A percentile compares a stretch with the other conserved stretches of the same genome.
Evolutionary conservation across 768 basidiomycete genomes (phyloP).

Genomic region (Dacryopinax primogenitus): DNA sequence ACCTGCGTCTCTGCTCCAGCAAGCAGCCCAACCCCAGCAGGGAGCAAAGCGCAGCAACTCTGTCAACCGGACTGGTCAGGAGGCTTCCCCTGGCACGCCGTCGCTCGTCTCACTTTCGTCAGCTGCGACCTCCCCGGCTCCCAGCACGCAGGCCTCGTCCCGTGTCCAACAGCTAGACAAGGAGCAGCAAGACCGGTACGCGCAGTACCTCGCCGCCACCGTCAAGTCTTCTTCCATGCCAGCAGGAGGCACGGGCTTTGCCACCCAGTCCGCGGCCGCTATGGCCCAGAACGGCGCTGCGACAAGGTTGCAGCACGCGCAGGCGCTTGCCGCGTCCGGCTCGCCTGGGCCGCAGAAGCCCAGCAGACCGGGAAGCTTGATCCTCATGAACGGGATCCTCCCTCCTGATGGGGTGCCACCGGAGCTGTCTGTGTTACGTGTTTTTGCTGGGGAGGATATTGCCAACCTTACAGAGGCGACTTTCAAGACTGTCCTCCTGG

Average conservation of each 20-base stretch:
- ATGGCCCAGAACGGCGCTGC: slow-evolving; percentile 39
- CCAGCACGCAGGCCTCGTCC: slow-evolving; percentile 18
- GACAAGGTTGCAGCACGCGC: slow-evolving; percentile 21
- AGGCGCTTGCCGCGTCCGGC: slow-evolving; percentile 4
- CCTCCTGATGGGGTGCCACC: slow-evolving; percentile 31
- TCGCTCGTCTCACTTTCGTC: not conserved
- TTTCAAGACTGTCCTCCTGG: slow-evolving; percentile 94
- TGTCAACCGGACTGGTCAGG: slow-evolving; percentile 19
- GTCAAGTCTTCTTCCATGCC: slow-evolving; percentile 67
- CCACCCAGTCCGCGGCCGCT: slow-evolving; percentile 59
- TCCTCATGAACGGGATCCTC: slow-evolving; percentile 16
- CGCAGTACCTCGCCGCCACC: slow-evolving; percentile 66
- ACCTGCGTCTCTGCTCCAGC: not conserved
- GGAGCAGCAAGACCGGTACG: slow-evolving; percentile 76
- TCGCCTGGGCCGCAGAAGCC: slow-evolving; percentile 11
- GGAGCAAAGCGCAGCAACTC: slow-evolving; percentile 17
- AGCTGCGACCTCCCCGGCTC: slow-evolving; percentile 6
- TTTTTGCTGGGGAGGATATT: slow-evolving; percentile 68
- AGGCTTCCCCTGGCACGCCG: slow-evolving; percentile 26
- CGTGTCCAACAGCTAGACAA: slow-evolving; percentile 77
- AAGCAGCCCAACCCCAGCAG: slow-evolving; percentile 22
- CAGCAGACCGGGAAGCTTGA: slow-evolving; percentile 25
- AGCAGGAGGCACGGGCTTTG: slow-evolving; percentile 47
- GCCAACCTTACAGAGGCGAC: slow-evolving; percentile 77
- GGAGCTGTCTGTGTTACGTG: slow-evolving; percentile 84